These are phyloP conservation scores for Lentinula detonsa DNA, from an alignment of 768 basidiomycete species.

Conservation along the genomic window DNA sequence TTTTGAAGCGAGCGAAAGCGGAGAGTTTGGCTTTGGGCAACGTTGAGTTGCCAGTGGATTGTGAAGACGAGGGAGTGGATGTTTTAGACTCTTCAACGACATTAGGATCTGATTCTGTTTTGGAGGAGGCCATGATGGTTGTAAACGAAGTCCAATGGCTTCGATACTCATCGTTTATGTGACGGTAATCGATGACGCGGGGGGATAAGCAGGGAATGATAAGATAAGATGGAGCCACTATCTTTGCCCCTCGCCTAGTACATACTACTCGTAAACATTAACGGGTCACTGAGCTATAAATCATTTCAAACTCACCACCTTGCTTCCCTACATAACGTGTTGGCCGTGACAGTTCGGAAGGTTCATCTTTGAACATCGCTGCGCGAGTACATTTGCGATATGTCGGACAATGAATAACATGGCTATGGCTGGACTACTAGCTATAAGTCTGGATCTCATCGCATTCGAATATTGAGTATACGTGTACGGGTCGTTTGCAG, in stretches of 20 bases:
- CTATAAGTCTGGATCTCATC: too few relatives aligned
- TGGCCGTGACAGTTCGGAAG: too few relatives aligned
- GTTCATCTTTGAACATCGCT: too few relatives aligned
- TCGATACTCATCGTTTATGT: too few relatives aligned
- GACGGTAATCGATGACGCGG: not conserved
- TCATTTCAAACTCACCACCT: not conserved
- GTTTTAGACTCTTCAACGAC: not conserved
- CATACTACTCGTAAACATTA: too few relatives aligned
- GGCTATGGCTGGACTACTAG: too few relatives aligned
- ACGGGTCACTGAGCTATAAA: not conserved
- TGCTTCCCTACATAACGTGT: not conserved
- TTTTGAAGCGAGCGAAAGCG: conserved; percentile 29
- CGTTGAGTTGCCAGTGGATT: not conserved
- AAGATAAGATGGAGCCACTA: not conserved
- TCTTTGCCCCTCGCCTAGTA: too few relatives aligned
- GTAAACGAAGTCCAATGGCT: not conserved
- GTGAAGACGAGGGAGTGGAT: not conserved
- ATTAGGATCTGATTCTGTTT: not conserved
- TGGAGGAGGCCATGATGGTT: not conserved
- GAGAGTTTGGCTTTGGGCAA: conserved; percentile 28
- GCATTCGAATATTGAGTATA: too few relatives aligned
- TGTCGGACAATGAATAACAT: too few relatives aligned
- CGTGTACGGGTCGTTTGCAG: too few relatives aligned
- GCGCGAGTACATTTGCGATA: too few relatives aligned
- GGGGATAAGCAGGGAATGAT: not conserved